Evolutionary conservation across 2,329 filamentous ascomycete species (phyloP), one percentile per base, ranked within the genome.

Genomic region (Aquanectria penicillioides): DNA sequence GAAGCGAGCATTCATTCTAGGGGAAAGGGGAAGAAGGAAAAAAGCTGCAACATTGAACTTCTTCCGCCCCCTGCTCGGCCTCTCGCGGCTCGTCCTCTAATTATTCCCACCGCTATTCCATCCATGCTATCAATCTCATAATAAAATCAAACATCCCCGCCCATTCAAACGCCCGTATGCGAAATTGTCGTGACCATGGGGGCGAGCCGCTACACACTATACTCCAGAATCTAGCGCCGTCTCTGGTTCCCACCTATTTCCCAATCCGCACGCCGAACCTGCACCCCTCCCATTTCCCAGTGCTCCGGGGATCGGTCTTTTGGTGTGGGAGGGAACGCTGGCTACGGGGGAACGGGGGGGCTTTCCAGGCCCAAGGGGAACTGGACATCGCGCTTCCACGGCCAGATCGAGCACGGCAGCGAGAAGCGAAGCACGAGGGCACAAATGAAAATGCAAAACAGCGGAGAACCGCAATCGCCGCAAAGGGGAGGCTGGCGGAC

Each of bases 211-310:
- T 37, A 22, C 25, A 22, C 47, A 56, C 44, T 56, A 33, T 55
- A 49, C 54, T 62, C 31, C 40, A 48, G 37, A 63, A 57, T 53
- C 53, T 68, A 62, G 66, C 57, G 63, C 52, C 55, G 55, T 48
- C 49, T 44, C 29, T 54, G 33, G 25, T 44, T 49, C 48, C 58
- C 61, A 54, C 59, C 49, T 22, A 51, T 34, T 56, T 48, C 44
- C 51, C 26, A 55, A 53, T 62, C 46, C 25, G 17, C 56, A 46
- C 44, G 43, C 60, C 57, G 59, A 67, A 56, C 57, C 43, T 49
- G 38, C 48, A 52, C 60, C 47, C 50, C 51, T 57, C 51, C 56
- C 51, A 51, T 60, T 62, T 51, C 57, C 52, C 55, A 64, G 46
- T 34, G 53, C 40, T 50, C 53, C 40, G 37, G 61, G 40, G n/a